These are phyloP conservation scores for Lepiota brunneoincarnata DNA, from an alignment of 768 basidiomycete species.

Conservation along the genomic window DNA sequence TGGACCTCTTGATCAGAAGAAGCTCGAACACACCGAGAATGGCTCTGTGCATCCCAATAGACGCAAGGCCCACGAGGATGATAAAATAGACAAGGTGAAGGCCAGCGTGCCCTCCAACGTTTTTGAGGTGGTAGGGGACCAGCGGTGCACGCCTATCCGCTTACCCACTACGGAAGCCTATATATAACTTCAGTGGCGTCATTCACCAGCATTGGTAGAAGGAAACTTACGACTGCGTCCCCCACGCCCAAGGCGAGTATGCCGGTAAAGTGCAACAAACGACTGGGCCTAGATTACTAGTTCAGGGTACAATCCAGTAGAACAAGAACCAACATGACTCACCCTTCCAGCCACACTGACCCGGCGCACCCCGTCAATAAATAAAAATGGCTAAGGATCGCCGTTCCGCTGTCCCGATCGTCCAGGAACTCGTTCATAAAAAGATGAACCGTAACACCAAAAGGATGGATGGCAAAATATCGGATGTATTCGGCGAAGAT, in stretches of 20 bases:
- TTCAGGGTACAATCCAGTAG: not conserved
- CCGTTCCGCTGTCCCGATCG: conserved; percentile 91
- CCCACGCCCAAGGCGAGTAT: conserved; percentile 89
- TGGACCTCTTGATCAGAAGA: not conserved
- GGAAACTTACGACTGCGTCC: conserved; percentile 76
- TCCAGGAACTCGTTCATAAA: conserved; percentile 99
- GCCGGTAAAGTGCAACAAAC: conserved; percentile 69
- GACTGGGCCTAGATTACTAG: conserved; percentile 33
- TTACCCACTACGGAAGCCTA: conserved; percentile 94
- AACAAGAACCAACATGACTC: conserved; percentile 26
- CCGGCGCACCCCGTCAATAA: conserved; percentile 93
- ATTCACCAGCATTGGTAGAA: not conserved
- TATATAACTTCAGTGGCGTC: conserved; percentile 1
- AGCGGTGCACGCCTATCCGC: conserved; percentile 73
- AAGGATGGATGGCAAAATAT: conserved; percentile 97
- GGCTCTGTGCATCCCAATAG: conserved; percentile 62
- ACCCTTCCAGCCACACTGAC: conserved; percentile 95
- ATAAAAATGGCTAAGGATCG: conserved; percentile 97
- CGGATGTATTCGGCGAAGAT: conserved; percentile 96
- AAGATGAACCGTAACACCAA: conserved; percentile 88
- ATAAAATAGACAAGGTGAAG: conserved; percentile 69
- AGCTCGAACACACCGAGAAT: conserved; percentile 65
- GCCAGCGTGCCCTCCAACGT: conserved; percentile 91
- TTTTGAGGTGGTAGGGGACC: conserved; percentile 83
- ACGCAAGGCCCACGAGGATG: conserved; percentile 69